phyloP scores from a whole-genome alignment of 2,329 filamentous ascomycete genomes.

The Alternaria burnsii region DNA sequence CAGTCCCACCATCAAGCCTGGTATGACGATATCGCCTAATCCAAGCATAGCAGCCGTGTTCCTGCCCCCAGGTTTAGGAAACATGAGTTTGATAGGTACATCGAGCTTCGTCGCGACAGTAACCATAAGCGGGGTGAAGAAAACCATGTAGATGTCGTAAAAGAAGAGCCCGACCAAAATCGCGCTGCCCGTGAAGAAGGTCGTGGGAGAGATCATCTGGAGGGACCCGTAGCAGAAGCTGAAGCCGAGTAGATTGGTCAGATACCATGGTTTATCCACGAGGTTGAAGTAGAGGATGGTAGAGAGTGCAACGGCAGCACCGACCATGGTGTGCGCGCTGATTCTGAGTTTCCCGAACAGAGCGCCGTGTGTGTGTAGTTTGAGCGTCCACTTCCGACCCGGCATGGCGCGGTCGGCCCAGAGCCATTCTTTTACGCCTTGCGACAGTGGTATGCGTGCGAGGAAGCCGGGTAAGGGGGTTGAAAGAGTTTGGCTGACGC shows the following conservation, averaged over 20 bases:
- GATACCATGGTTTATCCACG: conserved; percentile 68
- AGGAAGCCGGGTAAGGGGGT: conserved; percentile 64
- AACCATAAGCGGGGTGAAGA: conserved; percentile 87
- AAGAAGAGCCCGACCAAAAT: conserved; percentile 84
- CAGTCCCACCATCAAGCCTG: conserved; percentile 87
- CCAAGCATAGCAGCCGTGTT: conserved; percentile 77
- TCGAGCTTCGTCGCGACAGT: conserved; percentile 89
- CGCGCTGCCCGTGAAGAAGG: conserved; percentile 80
- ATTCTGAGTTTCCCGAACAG: conserved; percentile 62
- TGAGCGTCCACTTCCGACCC: conserved; percentile 61
- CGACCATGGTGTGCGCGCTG: conserved; percentile 63
- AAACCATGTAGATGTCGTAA: conserved; percentile 94
- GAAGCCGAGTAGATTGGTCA: conserved; percentile 88
- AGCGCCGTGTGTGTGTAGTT: conserved; percentile 63
- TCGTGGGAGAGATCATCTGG: conserved; percentile 86
- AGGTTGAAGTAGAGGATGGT: conserved; percentile 72
- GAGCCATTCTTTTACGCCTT: conserved; percentile 44
- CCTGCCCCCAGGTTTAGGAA: conserved; percentile 69
- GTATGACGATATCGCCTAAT: conserved; percentile 91
- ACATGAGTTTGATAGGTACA: conserved; percentile 90
- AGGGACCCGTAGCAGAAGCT: conserved; percentile 86
- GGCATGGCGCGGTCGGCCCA: conserved; percentile 61
- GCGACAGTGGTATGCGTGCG: conserved; percentile 57
- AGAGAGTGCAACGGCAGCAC: conserved; percentile 63
- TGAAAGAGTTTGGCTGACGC: conserved; percentile 28